phyloP scores from a whole-genome alignment of 805 yeast genomes.

The Starmera pachycereana region DNA sequence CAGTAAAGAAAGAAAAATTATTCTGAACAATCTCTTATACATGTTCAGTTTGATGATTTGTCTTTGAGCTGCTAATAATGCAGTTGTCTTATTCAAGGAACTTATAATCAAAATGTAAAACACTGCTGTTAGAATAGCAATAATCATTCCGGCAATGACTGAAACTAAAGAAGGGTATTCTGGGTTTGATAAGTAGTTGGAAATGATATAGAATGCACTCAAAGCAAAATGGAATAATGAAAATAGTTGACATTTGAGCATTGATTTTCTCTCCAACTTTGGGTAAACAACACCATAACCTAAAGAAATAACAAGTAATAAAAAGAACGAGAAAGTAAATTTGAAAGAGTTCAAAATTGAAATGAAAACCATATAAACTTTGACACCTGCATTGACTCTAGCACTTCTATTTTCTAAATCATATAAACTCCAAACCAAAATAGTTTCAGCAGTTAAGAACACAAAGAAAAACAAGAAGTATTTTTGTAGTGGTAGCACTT shows the following conservation, averaged over 20 bases:
- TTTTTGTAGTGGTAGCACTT: slow-evolving; percentile 81
- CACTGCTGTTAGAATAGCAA: slow-evolving; percentile 53
- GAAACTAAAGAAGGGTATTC: slow-evolving; percentile 39
- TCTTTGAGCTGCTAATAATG: slow-evolving; percentile 67
- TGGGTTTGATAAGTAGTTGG: slow-evolving; percentile 41
- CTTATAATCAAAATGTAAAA: slow-evolving; percentile 70
- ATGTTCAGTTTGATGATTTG: slow-evolving; percentile 85
- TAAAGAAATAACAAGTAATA: slow-evolving; percentile 72
- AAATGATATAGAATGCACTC: slow-evolving; percentile 42
- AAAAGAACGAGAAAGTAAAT: slow-evolving; percentile 79
- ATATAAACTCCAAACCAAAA: slow-evolving; percentile 85
- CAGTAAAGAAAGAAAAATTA: slow-evolving; percentile 64
- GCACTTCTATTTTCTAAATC: slow-evolving; percentile 68
- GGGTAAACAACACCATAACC: slow-evolving; percentile 95
- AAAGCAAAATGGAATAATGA: slow-evolving; percentile 47
- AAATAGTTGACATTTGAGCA: slow-evolving; percentile 61
- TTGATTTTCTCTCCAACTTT: slow-evolving; percentile 60
- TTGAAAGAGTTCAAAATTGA: slow-evolving; percentile 74
- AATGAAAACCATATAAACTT: slow-evolving; percentile 65
- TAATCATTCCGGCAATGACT: slow-evolving; percentile 58
- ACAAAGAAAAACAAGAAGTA: slow-evolving; percentile 80
- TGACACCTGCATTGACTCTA: slow-evolving; percentile 39
- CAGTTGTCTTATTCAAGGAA: slow-evolving; percentile 66
- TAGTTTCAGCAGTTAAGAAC: slow-evolving; percentile 74
- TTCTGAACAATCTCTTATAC: slow-evolving; percentile 69